Percentiles rank a stretch among this genome's conserved stretches.
Evolutionary conservation across 1,284 basidiomycete species (phyloP).

Genomic region (Cryptococcus sp.): DNA sequence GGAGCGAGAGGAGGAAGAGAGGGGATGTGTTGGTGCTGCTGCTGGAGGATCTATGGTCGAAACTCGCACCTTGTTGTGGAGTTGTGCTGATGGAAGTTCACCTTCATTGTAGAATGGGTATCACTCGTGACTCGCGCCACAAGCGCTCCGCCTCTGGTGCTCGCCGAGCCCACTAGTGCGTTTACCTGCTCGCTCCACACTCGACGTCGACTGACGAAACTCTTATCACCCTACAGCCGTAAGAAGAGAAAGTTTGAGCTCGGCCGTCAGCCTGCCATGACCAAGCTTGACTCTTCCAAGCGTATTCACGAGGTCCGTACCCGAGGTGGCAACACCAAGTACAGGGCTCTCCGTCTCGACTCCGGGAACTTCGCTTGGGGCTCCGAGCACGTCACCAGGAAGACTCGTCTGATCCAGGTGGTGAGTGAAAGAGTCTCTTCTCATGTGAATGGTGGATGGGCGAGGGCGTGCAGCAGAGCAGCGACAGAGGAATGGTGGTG

Average conservation of each 20-base stretch:
- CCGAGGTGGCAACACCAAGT: constrained; percentile 89
- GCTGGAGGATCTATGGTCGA: neutral
- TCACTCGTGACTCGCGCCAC: constrained; percentile 89
- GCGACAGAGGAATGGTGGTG: neutral
- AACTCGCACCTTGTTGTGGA: neutral
- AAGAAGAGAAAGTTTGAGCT: constrained; percentile 99
- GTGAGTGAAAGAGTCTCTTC: constrained; percentile 58
- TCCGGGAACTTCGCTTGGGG: constrained; percentile 96
- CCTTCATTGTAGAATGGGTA: constrained; percentile 67
- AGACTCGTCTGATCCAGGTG: constrained; percentile 91
- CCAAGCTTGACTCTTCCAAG: constrained; percentile 83
- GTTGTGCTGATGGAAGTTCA: too few species aligned
- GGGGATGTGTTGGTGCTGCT: neutral
- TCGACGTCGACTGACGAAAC: neutral
- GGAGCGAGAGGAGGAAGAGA: neutral
- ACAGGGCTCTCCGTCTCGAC: constrained; percentile 89
- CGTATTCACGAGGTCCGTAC: constrained; percentile 88
- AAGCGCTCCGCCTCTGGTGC: constrained; percentile 91
- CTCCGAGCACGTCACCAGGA: constrained; percentile 83
- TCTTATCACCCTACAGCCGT: constrained; percentile 53
- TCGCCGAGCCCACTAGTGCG: constrained; percentile 70
- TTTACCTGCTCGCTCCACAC: neutral
- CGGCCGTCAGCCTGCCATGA: constrained; percentile 91
- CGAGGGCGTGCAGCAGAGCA: neutral
- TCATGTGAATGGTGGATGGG: neutral